Evolutionary conservation across 1,284 basidiomycete species (phyloP), one percentile per base, ranked within the genome.

Genomic region (Inonotus hispidus): DNA sequence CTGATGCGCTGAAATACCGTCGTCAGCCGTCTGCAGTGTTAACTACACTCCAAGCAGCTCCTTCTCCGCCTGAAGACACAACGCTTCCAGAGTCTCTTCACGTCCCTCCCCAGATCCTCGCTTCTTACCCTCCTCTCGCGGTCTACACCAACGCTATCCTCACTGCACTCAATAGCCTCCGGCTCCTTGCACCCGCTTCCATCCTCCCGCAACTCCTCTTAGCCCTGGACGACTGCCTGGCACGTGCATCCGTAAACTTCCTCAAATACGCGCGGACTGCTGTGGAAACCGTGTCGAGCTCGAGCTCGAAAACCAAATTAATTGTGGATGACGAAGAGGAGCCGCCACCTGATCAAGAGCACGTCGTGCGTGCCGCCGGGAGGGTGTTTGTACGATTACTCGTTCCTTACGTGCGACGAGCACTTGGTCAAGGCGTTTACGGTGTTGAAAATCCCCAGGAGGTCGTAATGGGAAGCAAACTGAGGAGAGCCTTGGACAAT

Each of bases 71-170:
- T 45, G 47, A 59, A 29, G 52, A 50, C 50, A 29, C 23, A 35
- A 27, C 32, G 5, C 41, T 63, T 14, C 58, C 54, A 14, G 53
- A 59, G 35, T 23, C 37, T 35, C 64, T 74, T 14, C 84, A 89
- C 67, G 74, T 82, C 13, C 89, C 92, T 0, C 88, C 90, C 0
- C 79, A 83, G 14, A 72, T 86, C 21, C 74, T 95, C 37, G 79
- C 87, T 0, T 82, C 87, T 1, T 93, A 89, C 66, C 88, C 92
- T 0, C 88, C 91, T 0, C 76, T 96, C 1, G 93, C 92, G 1
- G 74, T 82, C 25, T 82, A 85, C 63, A 80, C 89, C 53, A 98
- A 98, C 70, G 80, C 84, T 0, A 74, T 94, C 37, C 77, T 94
- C 3, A 78, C 82, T 0, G 80, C 88, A 0, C 76, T 97, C 55